Evolutionary conservation across 73 alveolate species (phyloP).

Genomic region (Breviolum minutum): DNA sequence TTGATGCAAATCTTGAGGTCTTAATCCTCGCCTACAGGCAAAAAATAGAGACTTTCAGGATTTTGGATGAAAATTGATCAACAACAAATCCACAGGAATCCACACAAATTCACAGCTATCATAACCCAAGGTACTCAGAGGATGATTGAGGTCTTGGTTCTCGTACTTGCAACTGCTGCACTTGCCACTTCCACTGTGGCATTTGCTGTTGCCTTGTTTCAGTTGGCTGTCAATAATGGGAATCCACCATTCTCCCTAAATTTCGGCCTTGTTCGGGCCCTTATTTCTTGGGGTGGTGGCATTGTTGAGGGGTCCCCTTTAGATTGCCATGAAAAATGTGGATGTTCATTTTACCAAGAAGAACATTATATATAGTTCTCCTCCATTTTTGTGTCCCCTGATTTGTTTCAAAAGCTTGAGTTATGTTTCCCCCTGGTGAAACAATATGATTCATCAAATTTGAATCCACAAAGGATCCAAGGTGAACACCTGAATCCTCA

Average conservation of each 20-base stretch:
- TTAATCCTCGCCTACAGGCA: conserved; percentile 29
- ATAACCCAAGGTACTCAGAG: neutral
- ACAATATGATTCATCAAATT: neutral
- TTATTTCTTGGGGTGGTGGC: too few relatives aligned
- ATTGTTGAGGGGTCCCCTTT: too few relatives aligned
- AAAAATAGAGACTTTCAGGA: neutral
- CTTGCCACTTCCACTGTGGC: conserved; percentile 91
- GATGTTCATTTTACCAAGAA: neutral
- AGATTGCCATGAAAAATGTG: neutral
- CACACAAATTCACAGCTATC: too few relatives aligned
- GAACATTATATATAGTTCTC: too few relatives aligned
- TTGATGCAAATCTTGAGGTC: neutral
- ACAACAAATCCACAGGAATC: too few relatives aligned
- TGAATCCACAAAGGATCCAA: neutral
- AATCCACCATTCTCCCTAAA: too few relatives aligned
- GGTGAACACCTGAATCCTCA: neutral
- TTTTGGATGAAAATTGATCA: neutral
- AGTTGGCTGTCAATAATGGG: neutral
- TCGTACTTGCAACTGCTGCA: conserved; percentile 89
- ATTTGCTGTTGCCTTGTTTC: conserved; percentile 67
- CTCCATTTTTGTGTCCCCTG: neutral
- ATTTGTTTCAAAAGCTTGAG: neutral
- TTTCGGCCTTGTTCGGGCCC: too few relatives aligned
- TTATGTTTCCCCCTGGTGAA: too few relatives aligned
- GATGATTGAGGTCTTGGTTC: conserved; percentile 32